Evolutionary conservation across 768 basidiomycete species (phyloP).

Genomic region (Pisolithus sp.): DNA sequence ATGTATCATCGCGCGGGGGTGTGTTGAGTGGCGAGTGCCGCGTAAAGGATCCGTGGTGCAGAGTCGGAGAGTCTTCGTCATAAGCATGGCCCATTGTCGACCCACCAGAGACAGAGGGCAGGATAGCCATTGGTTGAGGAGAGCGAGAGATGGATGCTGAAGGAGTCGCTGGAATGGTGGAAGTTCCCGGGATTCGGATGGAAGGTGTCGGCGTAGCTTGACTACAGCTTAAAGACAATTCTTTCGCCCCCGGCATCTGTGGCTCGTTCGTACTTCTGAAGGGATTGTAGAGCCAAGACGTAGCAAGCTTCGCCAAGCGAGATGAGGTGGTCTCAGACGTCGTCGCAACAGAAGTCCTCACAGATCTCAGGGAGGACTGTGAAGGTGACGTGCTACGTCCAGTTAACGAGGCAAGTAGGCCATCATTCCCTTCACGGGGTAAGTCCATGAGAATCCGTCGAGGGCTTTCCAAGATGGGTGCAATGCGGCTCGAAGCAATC

Average conservation of each 20-base stretch:
- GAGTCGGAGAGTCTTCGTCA: constrained; percentile 49
- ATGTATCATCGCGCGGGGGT: constrained; percentile 63
- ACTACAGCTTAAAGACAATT: constrained; percentile 38
- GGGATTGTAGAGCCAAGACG: constrained; percentile 75
- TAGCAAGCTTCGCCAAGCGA: constrained; percentile 54
- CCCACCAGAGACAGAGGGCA: constrained; percentile 33
- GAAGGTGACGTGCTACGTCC: constrained; percentile 59
- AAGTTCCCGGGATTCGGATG: constrained; percentile 25
- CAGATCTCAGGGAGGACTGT: constrained; percentile 57
- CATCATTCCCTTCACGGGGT: constrained; percentile 37
- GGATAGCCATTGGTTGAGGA: constrained; percentile 38
- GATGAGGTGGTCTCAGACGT: constrained; percentile 20
- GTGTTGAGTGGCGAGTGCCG: constrained; percentile 62
- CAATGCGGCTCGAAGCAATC: constrained; percentile 40
- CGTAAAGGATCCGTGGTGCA: constrained; percentile 42
- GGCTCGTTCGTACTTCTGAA: constrained; percentile 66
- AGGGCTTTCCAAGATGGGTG: constrained; percentile 70
- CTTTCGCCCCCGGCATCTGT: constrained; percentile 46
- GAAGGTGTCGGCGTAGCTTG: constrained; percentile 19
- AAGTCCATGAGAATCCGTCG: constrained; percentile 43
- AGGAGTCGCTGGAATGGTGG: constrained; percentile 24
- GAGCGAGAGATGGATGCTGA: constrained; percentile 30
- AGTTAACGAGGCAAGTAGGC: constrained; percentile 26
- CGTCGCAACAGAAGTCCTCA: constrained; percentile 32
- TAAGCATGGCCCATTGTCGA: constrained; percentile 45